Percentiles rank a stretch among this genome's conserved stretches.
Evolutionary conservation across 768 basidiomycete genomes (phyloP).

Genomic region (Phlegmacium glaucopus): DNA sequence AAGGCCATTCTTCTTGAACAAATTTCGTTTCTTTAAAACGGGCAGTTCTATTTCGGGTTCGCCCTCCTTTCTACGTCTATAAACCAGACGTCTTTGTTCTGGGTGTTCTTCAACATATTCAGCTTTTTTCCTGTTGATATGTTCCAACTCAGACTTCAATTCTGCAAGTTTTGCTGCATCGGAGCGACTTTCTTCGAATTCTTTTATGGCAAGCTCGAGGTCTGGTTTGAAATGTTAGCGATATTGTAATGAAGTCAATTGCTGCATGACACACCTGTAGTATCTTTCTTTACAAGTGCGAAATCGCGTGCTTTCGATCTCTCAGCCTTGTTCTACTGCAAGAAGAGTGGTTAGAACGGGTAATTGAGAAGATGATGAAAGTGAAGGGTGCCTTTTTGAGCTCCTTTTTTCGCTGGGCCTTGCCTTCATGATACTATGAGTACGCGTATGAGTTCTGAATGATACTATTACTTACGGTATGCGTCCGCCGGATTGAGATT

Average conservation of each 20-base stretch:
- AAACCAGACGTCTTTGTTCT: constrained; percentile 85
- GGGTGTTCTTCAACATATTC: constrained; percentile 93
- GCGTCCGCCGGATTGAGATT: constrained; percentile 93
- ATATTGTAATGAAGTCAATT: not conserved
- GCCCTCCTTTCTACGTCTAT: constrained; percentile 49
- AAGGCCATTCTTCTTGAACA: constrained; percentile 81
- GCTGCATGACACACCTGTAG: constrained; percentile 51
- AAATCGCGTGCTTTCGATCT: constrained; percentile 82
- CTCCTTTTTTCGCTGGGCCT: constrained; percentile 91
- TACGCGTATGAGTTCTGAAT: not conserved
- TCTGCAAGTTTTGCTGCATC: constrained; percentile 67
- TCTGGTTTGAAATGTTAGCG: constrained; percentile 40
- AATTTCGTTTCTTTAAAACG: constrained; percentile 53
- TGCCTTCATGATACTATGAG: constrained; percentile 51
- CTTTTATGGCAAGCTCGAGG: constrained; percentile 76
- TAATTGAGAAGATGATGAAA: not conserved
- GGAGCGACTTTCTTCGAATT: constrained; percentile 47
- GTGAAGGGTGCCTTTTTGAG: constrained; percentile 73
- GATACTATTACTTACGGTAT: constrained; percentile 55
- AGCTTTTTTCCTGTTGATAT: constrained; percentile 83
- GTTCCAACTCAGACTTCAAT: constrained; percentile 74
- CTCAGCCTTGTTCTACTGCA: constrained; percentile 87
- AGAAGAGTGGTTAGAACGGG: constrained; percentile 13
- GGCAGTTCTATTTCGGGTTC: constrained; percentile 39
- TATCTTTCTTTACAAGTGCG: constrained; percentile 93